phyloP scores from a whole-genome alignment of 2,329 filamentous ascomycete genomes.

The Grosmannia serpens region DNA sequence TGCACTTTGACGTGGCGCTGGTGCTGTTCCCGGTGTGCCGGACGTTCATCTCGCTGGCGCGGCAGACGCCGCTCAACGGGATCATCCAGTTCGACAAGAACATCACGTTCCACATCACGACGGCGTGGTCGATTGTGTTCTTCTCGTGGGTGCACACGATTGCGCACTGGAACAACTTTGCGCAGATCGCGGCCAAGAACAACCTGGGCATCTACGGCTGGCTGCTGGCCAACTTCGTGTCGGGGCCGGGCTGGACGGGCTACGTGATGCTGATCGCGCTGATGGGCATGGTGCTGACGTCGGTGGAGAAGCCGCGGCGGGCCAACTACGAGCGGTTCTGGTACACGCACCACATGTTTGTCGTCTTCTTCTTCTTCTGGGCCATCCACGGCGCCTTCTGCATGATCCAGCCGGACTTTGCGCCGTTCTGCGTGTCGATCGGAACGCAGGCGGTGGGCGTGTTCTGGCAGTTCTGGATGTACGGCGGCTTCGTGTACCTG shows the following conservation, averaged over 20 bases:
- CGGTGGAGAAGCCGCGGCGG: constrained; percentile 63
- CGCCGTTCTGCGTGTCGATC: constrained; percentile 63
- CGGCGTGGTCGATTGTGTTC: constrained; percentile 80
- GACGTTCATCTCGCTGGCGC: constrained; percentile 68
- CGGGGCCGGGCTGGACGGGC: constrained; percentile 75
- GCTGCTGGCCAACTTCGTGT: constrained; percentile 64
- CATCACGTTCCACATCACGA: constrained; percentile 77
- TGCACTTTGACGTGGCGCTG: constrained; percentile 73
- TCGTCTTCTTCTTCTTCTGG: constrained; percentile 85
- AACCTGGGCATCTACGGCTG: constrained; percentile 69
- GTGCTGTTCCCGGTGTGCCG: constrained; percentile 74
- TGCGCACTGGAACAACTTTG: constrained; percentile 81
- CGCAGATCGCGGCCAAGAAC: constrained; percentile 62
- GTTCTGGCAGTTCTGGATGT: constrained; percentile 85
- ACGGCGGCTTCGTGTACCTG: constrained; percentile 69
- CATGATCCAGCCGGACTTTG: constrained; percentile 78
- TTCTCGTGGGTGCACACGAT: constrained; percentile 81
- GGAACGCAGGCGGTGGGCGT: constrained; percentile 57
- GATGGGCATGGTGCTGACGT: constrained; percentile 68
- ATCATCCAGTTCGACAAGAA: constrained; percentile 86
- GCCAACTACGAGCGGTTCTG: constrained; percentile 84
- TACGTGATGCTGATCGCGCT: constrained; percentile 73
- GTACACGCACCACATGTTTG: constrained; percentile 82
- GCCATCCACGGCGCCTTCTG: constrained; percentile 82
- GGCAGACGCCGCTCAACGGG: constrained; percentile 72